These are phyloP conservation scores for Apiospora marii DNA, from an alignment of 2,329 filamentous ascomycete genomes.

Conservation along the genomic window DNA sequence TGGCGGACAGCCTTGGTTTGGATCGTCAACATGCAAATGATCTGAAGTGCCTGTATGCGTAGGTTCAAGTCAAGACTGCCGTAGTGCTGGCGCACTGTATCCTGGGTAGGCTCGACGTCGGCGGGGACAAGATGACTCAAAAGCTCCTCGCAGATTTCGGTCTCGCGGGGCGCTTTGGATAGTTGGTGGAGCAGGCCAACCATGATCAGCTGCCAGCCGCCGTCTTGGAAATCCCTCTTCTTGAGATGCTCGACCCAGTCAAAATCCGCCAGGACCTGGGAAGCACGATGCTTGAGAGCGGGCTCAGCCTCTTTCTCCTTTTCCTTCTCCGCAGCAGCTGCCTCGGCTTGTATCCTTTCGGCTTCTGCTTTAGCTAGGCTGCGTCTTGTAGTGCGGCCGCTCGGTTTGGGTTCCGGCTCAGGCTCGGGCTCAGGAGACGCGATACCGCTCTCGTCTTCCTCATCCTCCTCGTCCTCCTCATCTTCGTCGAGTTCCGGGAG, in stretches of 20 bases:
- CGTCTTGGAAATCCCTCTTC: slow-evolving; percentile 84
- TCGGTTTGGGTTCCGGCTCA: slow-evolving; percentile 70
- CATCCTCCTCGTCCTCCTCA: slow-evolving; percentile 70
- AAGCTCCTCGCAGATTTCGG: slow-evolving; percentile 79
- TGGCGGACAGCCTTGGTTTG: slow-evolving; percentile 86
- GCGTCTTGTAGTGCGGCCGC: slow-evolving; percentile 80
- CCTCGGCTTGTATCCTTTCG: slow-evolving; percentile 65
- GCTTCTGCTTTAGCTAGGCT: slow-evolving; percentile 84
- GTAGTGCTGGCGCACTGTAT: slow-evolving; percentile 79
- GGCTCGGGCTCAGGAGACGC: slow-evolving; percentile 70
- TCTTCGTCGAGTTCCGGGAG: slow-evolving; percentile 79
- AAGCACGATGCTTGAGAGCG: slow-evolving; percentile 69
- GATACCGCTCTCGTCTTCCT: slow-evolving; percentile 60
- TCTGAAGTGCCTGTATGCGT: slow-evolving; percentile 81
- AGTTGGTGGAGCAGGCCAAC: slow-evolving; percentile 87
- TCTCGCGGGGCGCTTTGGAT: slow-evolving; percentile 75
- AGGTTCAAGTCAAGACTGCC: slow-evolving; percentile 81
- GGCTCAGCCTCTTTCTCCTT: slow-evolving; percentile 55
- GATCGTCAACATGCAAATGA: slow-evolving; percentile 84
- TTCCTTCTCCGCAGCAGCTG: slow-evolving; percentile 24
- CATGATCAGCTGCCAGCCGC: slow-evolving; percentile 91
- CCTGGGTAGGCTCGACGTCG: slow-evolving; percentile 75
- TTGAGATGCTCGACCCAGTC: slow-evolving; percentile 87
- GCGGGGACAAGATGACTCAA: slow-evolving; percentile 82
- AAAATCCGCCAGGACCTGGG: slow-evolving; percentile 76